A percentile compares a stretch with the other conserved stretches of the same genome.
Conservation (phyloP, 768 basidiomycete genomes). For the Lyophyllum decastes region DNA sequence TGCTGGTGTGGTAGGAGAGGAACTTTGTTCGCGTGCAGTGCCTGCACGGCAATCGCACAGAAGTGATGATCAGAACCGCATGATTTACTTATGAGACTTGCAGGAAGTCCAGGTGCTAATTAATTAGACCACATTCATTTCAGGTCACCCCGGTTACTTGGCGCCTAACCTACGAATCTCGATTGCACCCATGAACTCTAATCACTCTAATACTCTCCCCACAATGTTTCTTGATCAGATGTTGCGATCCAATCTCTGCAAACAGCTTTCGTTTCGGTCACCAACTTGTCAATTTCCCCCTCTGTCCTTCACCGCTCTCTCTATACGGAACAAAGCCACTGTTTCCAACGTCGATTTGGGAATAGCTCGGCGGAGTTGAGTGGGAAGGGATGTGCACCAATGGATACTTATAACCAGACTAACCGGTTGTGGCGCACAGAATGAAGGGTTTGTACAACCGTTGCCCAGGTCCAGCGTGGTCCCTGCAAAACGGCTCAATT, state of each 20-base stretch:
- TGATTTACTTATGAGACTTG: slow-evolving; percentile 4
- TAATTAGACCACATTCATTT: slow-evolving; percentile 22
- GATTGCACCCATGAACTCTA: slow-evolving; percentile 45
- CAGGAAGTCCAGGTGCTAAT: slow-evolving; percentile 17
- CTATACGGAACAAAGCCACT: neutral
- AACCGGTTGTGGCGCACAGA: slow-evolving; percentile 18
- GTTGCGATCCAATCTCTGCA: slow-evolving; percentile 1
- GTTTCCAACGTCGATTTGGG: slow-evolving; percentile 9
- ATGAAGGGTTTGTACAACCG: neutral
- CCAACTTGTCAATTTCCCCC: neutral
- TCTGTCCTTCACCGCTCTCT: neutral
- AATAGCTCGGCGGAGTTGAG: slow-evolving; percentile 19
- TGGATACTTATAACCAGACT: slow-evolving; percentile 17
- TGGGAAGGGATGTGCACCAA: slow-evolving; percentile 19
- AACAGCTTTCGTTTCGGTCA: neutral
- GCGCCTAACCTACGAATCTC: slow-evolving; percentile 32
- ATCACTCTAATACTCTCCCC: slow-evolving; percentile 53
- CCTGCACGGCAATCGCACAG: neutral
- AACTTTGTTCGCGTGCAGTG: neutral
- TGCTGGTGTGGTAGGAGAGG: neutral
- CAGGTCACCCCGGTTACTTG: slow-evolving; percentile 8
- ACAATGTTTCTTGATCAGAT: slow-evolving; percentile 21
- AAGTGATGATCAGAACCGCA: slow-evolving; percentile 10
- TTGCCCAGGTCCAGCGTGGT: too few species aligned
- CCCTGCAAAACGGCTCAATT: too few species aligned